Conservation (phyloP, 2,329 filamentous ascomycete genomes). For the Calcarisporium arbuscula region DNA sequence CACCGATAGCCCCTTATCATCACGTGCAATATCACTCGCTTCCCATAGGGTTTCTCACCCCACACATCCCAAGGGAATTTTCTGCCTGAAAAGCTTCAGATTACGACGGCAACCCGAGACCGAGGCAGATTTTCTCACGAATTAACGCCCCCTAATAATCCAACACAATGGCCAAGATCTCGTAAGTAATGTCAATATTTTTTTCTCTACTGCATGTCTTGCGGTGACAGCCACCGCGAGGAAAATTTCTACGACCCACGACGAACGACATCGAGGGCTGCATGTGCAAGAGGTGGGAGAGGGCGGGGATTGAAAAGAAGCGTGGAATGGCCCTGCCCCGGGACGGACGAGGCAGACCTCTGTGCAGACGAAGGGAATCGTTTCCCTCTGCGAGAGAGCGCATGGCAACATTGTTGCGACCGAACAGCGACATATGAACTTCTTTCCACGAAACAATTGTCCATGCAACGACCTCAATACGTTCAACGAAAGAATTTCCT, state of each 20-base stretch:
- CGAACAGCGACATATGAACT: no score
- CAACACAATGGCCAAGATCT: conserved; percentile 57
- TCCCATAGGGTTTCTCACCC: conserved; percentile 34
- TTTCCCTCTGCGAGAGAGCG: no score
- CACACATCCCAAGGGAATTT: conserved; percentile 29
- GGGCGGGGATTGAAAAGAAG: no score
- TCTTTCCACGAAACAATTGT: no score
- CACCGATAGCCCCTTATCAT: conserved; percentile 19
- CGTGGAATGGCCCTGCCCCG: no score
- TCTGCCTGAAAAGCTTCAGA: conserved; percentile 26
- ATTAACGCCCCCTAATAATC: conserved; percentile 36
- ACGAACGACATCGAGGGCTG: no score
- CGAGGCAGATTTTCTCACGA: conserved; percentile 30
- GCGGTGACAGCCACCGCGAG: conserved; percentile 15
- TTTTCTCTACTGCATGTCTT: conserved; percentile 11
- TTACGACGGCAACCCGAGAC: conserved; percentile 30
- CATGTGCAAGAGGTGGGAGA: no score
- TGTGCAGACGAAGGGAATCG: no score
- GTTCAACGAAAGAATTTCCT: no score
- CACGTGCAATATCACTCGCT: conserved; percentile 26
- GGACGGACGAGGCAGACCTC: no score
- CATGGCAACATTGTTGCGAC: no score
- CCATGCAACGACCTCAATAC: conserved; percentile 9
- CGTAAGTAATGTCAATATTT: conserved; percentile 40
- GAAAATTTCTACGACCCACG: no score